Evolutionary conservation across 2,329 filamentous ascomycete genomes (phyloP), one percentile per base, ranked within the genome.

Genomic region (Diaporthe eres): DNA sequence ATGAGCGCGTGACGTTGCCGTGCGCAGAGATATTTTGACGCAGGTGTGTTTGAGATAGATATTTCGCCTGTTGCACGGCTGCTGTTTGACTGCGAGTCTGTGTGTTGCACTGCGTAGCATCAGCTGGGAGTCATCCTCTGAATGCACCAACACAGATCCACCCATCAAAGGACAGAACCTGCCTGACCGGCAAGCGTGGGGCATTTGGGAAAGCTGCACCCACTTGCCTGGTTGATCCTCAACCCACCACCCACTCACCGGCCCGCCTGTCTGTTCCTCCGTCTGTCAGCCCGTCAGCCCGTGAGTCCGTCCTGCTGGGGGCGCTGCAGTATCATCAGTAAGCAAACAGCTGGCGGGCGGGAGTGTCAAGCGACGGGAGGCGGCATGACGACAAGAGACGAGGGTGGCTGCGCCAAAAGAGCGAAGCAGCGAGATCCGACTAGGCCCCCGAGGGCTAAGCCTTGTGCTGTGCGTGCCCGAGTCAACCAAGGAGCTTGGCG

Each of bases 361-460:
- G 34, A 61, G 58, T 39, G 22, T n/a, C 37, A 44, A 31, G 19
- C 58, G 9, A 22, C 10, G 22, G 58, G 42, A 17, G 57, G 28
- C 55, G 55, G 55, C 31, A 37, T 22, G 55, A 49, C 61, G 61
- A 9, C 42, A 34, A 9, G 2, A 15, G n/a, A 28, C 31, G 61
- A 22, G n/a, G 47, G 63, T 39, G 47, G 47, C 37, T 63, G 22
- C 3, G 61, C 42, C 15, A 55, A 55, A 70, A 70, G 65, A 55
- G 65, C 65, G 65, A 70, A 70, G 65, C 65, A 70, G 65, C 65
- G 65, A 70, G 65, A 55, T 53, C 34, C 65, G 65, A 70, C 34
- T 25, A 39, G 22, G 47, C 63, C 8, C 10, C 28, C 44, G 31
- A 25, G 28, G n/a, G 34, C n/a, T 42, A 55, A 70, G 49, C 65